Evolutionary conservation across 192 early-diverging fungal genomes (phyloP).

Genomic region (Linnemannia hyalina): DNA sequence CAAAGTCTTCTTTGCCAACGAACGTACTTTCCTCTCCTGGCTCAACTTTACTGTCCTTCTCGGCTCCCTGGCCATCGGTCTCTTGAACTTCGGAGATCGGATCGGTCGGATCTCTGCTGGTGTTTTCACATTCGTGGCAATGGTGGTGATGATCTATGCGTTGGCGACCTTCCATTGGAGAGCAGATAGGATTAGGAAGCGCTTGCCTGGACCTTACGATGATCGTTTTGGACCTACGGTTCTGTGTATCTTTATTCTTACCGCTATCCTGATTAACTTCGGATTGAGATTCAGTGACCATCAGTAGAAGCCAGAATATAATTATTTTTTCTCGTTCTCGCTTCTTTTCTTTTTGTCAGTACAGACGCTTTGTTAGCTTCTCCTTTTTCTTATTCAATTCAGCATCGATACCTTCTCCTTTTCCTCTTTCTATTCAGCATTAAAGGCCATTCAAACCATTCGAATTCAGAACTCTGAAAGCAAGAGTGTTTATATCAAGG

Average conservation of each 20-base stretch:
- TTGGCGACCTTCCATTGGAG: conserved; percentile 83
- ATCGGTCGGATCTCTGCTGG: conserved; percentile 69
- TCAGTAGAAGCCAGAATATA: neutral
- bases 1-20: conserved; percentile 96
- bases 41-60: conserved; percentile 85
- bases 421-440: neutral
- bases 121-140: conserved; percentile 72
- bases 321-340: neutral
- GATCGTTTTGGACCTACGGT: conserved; percentile 80
- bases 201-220: conserved; percentile 81
- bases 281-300: conserved; percentile 33
- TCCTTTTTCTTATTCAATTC: neutral
- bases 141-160: conserved; percentile 86
- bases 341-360: neutral
- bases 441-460: neutral
- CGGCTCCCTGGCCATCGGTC: conserved; percentile 79
- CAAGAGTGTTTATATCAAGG: neutral
- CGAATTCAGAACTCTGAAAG: neutral
- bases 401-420: neutral
- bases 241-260: conserved; percentile 74
- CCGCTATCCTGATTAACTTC: conserved; percentile 81
- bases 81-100: conserved; percentile 87
- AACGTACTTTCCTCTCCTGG: conserved; percentile 93
- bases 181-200: conserved; percentile 73
- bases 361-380: neutral